A percentile compares a stretch with the other conserved stretches of the same genome.
Conservation (phyloP, 352 stramenopile genomes). For the Lagenidium sp. region DNA sequence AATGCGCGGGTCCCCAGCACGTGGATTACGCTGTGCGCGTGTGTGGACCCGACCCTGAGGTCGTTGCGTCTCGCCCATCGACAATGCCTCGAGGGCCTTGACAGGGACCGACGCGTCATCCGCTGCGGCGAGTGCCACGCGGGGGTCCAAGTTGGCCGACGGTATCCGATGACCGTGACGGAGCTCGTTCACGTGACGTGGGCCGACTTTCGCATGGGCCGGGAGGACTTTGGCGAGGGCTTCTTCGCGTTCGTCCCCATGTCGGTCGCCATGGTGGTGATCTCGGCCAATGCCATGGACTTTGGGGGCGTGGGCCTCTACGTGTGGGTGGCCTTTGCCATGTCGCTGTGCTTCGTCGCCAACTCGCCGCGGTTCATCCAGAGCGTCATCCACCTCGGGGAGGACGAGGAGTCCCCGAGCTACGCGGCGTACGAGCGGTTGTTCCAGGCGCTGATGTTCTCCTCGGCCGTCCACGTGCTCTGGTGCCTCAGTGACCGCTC, state of each 20-base stretch:
- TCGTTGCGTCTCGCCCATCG: conserved; percentile 19
- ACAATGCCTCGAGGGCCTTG: conserved; percentile 16
- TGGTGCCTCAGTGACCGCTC: conserved; percentile 19
- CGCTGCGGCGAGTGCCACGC: conserved; percentile 12
- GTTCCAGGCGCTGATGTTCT: conserved; percentile 27
- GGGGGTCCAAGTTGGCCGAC: conserved; percentile 1
- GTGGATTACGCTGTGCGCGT: conserved; percentile 35
- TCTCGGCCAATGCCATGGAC: conserved; percentile 19
- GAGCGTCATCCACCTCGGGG: conserved; percentile 21
- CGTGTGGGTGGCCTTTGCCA: conserved; percentile 20
- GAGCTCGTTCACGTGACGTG: conserved; percentile 23
- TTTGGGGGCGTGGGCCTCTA: conserved; percentile 26
- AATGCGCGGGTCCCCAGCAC: conserved; percentile 19
- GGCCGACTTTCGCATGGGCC: conserved; percentile 17
- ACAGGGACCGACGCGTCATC: neutral
- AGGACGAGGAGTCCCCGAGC: conserved; percentile 13
- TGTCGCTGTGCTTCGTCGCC: conserved; percentile 33
- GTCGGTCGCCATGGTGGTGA: conserved; percentile 20
- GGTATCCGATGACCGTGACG: conserved; percentile 15
- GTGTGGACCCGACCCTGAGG: conserved; percentile 22
- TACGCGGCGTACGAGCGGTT: conserved; percentile 35
- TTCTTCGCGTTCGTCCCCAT: conserved; percentile 36
- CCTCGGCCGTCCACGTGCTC: conserved; percentile 27
- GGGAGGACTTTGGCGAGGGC: conserved; percentile 26
- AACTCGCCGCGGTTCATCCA: conserved; percentile 30